Conservation (phyloP, 192 early-diverging fungal species). For the Funneliformis mosseae region DNA sequence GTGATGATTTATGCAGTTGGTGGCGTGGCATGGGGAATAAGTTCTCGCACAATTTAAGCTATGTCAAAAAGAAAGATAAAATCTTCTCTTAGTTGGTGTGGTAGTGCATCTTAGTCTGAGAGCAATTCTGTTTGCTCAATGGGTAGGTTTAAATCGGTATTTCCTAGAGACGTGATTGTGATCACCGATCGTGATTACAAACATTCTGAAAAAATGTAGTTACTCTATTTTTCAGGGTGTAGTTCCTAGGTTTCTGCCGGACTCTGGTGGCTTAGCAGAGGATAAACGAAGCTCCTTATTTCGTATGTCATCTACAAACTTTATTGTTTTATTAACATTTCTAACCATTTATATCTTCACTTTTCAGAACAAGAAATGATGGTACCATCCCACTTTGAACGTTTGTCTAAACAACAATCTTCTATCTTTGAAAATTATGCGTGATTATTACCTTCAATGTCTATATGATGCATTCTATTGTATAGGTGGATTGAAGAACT, state of each 20-base stretch:
- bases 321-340: no score
- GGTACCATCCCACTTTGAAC: no score
- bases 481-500: not conserved
- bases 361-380: no score
- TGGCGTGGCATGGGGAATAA: not conserved
- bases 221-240: not conserved
- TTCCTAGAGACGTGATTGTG: not conserved
- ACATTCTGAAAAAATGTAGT: no score
- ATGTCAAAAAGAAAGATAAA: no score
- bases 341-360: no score
- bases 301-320: not conserved
- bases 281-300: constrained; percentile 32
- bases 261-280: constrained; percentile 30
- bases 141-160: constrained; percentile 19
- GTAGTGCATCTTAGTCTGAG: not conserved
- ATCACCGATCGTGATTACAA: not conserved
- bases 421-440: no score
- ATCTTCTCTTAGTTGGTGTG: no score
- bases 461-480: not conserved
- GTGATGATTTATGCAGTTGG: not conserved
- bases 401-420: no score
- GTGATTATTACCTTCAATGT: not conserved
- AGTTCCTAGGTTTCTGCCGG: not conserved
- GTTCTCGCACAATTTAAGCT: constrained; percentile 1
- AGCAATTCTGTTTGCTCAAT: not conserved